Evolutionary conservation across 768 basidiomycete species (phyloP).

Genomic region (Cubamyces sp.): DNA sequence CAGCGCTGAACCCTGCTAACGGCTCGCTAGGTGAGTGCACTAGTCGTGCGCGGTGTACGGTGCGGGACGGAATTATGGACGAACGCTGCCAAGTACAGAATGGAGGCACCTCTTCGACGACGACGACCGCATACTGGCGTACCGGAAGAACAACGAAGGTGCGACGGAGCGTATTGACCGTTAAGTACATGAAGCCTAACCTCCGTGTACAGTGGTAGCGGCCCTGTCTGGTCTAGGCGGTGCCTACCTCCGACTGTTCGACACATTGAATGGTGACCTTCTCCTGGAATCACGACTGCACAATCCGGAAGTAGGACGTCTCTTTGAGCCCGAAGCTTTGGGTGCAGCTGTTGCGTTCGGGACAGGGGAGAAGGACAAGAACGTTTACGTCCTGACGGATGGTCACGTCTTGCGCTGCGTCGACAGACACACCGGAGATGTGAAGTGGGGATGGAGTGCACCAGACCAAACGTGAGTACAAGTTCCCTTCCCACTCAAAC

Average conservation of each 20-base stretch:
- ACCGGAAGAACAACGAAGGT: conserved; percentile 63
- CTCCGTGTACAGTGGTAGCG: conserved; percentile 53
- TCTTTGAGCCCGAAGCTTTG: conserved; percentile 55
- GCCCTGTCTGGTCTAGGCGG: conserved; percentile 79
- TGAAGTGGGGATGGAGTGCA: conserved; percentile 74
- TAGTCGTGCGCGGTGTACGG: not conserved
- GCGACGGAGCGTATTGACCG: conserved; percentile 31
- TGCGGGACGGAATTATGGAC: not conserved
- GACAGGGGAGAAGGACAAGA: conserved; percentile 37
- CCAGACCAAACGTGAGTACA: conserved; percentile 64
- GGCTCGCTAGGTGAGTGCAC: conserved; percentile 68
- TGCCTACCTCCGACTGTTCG: conserved; percentile 68
- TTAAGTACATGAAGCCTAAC: too few relatives aligned
- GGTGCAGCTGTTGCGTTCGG: conserved; percentile 58
- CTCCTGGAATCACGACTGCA: conserved; percentile 69
- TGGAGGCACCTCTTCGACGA: conserved; percentile 84
- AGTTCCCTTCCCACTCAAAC: too few relatives aligned
- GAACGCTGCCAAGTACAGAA: conserved; percentile 43
- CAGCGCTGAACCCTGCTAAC: conserved; percentile 65
- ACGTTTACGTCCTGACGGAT: conserved; percentile 60
- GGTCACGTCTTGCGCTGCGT: conserved; percentile 61
- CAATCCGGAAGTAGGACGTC: conserved; percentile 43
- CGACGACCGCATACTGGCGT: conserved; percentile 68
- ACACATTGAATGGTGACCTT: conserved; percentile 63
- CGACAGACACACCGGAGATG: conserved; percentile 52